Conservation (phyloP, 805 yeast genomes). For the Wickerhamomyces hampshirensis region DNA sequence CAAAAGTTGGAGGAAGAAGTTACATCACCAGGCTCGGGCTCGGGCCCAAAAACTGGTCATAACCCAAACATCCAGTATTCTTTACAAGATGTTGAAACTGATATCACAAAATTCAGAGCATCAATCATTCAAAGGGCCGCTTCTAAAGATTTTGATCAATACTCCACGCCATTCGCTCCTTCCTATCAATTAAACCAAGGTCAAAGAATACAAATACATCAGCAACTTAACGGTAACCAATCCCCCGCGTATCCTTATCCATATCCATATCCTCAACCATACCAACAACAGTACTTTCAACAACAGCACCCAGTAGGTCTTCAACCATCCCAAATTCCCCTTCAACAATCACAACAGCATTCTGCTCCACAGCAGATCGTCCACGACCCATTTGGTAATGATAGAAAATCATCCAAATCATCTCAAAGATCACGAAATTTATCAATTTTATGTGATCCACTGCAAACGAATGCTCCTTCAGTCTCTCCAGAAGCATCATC, state of each 20-base stretch:
- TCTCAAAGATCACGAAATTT: slow-evolving; percentile 21
- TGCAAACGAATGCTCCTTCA: slow-evolving; percentile 16
- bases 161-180: slow-evolving; percentile 20
- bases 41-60: slow-evolving; percentile 1
- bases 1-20: slow-evolving; percentile 11
- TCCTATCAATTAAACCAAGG: slow-evolving; percentile 19
- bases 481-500: slow-evolving; percentile 15
- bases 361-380: slow-evolving; percentile 13
- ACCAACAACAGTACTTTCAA: slow-evolving; percentile 4
- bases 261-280: slow-evolving; percentile 20
- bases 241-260: slow-evolving; percentile 20
- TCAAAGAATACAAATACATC: slow-evolving; percentile 4
- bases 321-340: background rate
- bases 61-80: slow-evolving; percentile 1
- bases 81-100: slow-evolving; percentile 18
- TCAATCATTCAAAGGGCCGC: slow-evolving; percentile 25
- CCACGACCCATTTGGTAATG: slow-evolving; percentile 22
- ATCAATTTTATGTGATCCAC: slow-evolving; percentile 25
- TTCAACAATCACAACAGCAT: slow-evolving; percentile 6
- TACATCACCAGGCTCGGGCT: slow-evolving; percentile 19
- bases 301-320: slow-evolving; percentile 3
- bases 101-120: slow-evolving; percentile 22
- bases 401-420: slow-evolving; percentile 18
- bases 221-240: slow-evolving; percentile 3
- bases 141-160: slow-evolving; percentile 21